Evolutionary conservation across 2,329 filamentous ascomycete species (phyloP), one percentile per base, ranked within the genome.

Genomic region (Pestalotiopsis sp.): DNA sequence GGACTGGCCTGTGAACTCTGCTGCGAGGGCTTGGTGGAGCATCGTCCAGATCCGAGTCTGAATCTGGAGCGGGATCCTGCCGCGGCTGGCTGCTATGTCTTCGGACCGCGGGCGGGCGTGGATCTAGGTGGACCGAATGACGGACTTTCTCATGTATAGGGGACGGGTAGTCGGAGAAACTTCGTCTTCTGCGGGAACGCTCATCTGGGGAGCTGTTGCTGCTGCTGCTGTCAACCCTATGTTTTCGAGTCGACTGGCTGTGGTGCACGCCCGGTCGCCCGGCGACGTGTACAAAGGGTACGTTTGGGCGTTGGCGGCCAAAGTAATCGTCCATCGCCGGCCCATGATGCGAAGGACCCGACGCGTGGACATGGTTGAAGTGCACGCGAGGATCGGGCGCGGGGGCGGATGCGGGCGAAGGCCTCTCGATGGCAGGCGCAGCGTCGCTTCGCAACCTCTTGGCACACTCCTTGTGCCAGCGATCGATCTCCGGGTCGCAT

Each of bases 381-480:
- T 78, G 76, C 45, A 78, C 70, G n/a, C 73, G 70, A 63, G 41
- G 71, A 72, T 66, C 68, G 61, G 66, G 70, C 66, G 68, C 52
- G 13, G 57, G 67, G 2, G 66, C 61, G 41, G 66, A 60, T 45
- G 71, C 70, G 64, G 68, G 31, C 31, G 31, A 36, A 36, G 31
- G 59, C 64, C 72, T 63, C 72, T 83, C 78, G 55, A 80, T 78
- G 64, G 79, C 77, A 4, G 79, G 79, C 12, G 81, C 80, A 2
- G 85, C 84, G 72, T 95, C 91, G 67, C 87, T 84, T 70, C 90
- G 88, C 63, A 97, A 81, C 72, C 88, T 89, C 69, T 91, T 86
- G 45, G 90, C 92, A 68, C 97, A 95, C 2, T 86, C 84, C 72
- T 92, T 90, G 77, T 98, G 94, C 95, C 96, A 99, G 69, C 86